Evolutionary conservation across 2,329 filamentous ascomycete species (phyloP), one percentile per base, ranked within the genome.

Genomic region (Arachnomyces sp.): DNA sequence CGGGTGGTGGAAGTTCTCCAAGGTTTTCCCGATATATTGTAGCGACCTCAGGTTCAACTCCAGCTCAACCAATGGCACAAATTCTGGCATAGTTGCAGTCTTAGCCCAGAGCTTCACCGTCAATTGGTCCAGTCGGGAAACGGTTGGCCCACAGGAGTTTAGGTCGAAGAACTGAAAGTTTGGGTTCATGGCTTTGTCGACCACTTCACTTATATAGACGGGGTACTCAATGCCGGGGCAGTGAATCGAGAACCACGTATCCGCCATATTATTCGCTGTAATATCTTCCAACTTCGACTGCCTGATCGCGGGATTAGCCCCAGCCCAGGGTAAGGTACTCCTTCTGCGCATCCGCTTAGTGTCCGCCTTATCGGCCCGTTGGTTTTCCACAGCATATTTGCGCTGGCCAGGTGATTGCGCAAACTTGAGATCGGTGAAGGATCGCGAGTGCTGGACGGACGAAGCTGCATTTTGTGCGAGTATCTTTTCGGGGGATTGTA

Each of bases 221-320:
- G 90, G 88, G 12, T 86, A 81, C 34, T 72, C 63, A 38, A 78
- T 64, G 3, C 66, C 75, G 1, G 76, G 67, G 34, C 81, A 76
- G 60, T 95, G 89, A 38, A 95, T 58, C 2, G 86, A 84, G 61
- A 94, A 92, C 72, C 94, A 95, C 12, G 82, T 80, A 63, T 95
- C 84, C n/a, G 82, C 86, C 63, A 92, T 80, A 38, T 78, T 74
- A 51, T 72, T 76, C 38, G 80, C 77, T 18, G 84, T 77, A 6
- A 85, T 74, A 49, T 81, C 73, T 59, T 92, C 84, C 31, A 94
- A 67, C 57, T 80, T 82, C 60, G 79, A 79, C 67, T 94, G 88
- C 40, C 87, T 63, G 11, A 66, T 64, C 44, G 68, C 66, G 1
- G 77, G 75, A 45, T 71, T 76, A 3, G 75, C 73, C 43, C 73